These are phyloP conservation scores for Cyclaneusma minus DNA, from an alignment of 2,329 filamentous ascomycete species.

Conservation along the genomic window DNA sequence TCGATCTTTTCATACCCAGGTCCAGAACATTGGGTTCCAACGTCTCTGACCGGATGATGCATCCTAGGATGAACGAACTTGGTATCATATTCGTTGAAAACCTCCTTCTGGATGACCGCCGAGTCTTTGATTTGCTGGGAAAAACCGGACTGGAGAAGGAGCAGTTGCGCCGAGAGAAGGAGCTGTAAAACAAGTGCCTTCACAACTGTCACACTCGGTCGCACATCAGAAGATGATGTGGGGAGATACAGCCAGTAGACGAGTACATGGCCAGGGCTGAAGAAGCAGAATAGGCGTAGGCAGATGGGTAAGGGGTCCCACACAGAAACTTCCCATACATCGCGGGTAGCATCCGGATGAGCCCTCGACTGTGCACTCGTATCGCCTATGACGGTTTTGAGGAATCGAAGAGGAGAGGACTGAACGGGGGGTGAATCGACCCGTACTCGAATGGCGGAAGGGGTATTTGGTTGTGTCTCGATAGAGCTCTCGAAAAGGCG, in stretches of 20 bases:
- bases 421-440: constrained; percentile 71
- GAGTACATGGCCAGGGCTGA: constrained; percentile 86
- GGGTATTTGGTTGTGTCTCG: constrained; percentile 59
- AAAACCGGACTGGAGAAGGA: constrained; percentile 58
- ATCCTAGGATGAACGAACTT: constrained; percentile 88
- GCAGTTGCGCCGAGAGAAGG: constrained; percentile 63
- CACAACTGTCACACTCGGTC: constrained; percentile 73
- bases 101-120: constrained; percentile 74
- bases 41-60: constrained; percentile 64
- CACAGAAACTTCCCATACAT: constrained; percentile 88
- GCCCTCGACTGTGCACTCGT: constrained; percentile 68
- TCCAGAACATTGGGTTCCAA: constrained; percentile 59
- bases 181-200: constrained; percentile 64
- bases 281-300: constrained; percentile 70
- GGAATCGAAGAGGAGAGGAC: constrained; percentile 62
- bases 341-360: constrained; percentile 64
- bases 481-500: constrained; percentile 80
- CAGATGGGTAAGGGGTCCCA: constrained; percentile 88
- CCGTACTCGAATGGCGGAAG: constrained; percentile 75
- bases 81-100: constrained; percentile 86
- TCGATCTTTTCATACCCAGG: constrained; percentile 9
- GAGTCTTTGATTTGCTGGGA: constrained; percentile 75
- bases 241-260: constrained; percentile 84
- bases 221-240: constrained; percentile 55
- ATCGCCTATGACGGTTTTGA: constrained; percentile 51